A percentile compares a stretch with the other conserved stretches of the same genome.
These are phyloP conservation scores for Mycena rebaudengoi DNA, from an alignment of 768 basidiomycete genomes.

Conservation along the genomic window DNA sequence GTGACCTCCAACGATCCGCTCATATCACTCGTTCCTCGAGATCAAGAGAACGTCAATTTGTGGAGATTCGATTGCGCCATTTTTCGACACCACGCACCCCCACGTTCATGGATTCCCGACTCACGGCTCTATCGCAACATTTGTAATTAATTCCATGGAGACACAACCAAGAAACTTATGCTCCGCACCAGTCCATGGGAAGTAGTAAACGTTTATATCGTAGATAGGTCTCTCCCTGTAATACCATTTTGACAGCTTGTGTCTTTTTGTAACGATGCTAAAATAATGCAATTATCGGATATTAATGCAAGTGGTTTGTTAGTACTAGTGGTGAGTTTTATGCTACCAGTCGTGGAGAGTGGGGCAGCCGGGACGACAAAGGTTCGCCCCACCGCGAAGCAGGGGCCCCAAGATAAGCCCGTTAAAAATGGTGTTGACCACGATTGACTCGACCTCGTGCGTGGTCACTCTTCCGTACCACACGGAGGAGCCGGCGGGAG, in stretches of 20 bases:
- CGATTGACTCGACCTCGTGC: slow-evolving; percentile 86
- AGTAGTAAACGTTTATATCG: slow-evolving; percentile 9
- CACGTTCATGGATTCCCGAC: no score
- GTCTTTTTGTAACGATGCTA: slow-evolving; percentile 12
- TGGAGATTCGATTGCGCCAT: no score
- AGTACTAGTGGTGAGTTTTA: background rate
- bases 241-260: background rate
- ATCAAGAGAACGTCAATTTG: no score
- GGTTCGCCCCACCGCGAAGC: slow-evolving; percentile 86
- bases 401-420: slow-evolving; percentile 80
- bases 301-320: background rate
- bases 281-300: background rate
- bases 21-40: no score
- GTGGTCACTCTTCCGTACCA: slow-evolving; percentile 97
- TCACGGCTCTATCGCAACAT: no score
- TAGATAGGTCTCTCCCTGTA: no score
- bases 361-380: slow-evolving; percentile 73
- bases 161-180: no score
- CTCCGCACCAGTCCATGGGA: background rate
- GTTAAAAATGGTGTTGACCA: slow-evolving; percentile 85
- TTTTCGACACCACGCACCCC: no score
- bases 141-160: no score
- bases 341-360: slow-evolving; percentile 77
- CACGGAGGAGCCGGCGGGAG: slow-evolving; percentile 83
- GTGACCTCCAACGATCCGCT: no score